Evolutionary conservation across 2,329 filamentous ascomycete genomes (phyloP).

Genomic region (Thelonectria olida): DNA sequence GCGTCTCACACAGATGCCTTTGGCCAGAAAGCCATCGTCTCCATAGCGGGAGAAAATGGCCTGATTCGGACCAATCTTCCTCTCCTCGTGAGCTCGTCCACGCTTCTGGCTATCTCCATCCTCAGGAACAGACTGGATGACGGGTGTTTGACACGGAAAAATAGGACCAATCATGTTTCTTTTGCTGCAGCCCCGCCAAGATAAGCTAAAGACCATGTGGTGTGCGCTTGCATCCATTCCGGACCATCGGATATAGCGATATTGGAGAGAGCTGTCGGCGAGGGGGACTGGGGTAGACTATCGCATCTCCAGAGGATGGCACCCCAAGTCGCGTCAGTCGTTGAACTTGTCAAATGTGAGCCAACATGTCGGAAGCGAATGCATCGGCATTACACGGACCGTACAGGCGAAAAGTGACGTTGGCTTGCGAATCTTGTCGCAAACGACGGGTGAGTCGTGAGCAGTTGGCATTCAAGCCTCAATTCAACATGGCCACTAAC

Average conservation of each 20-base stretch:
- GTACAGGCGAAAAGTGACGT: slow-evolving; percentile 19
- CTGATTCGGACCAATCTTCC: neutral
- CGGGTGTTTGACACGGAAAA: slow-evolving; percentile 6
- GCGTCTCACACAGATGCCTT: no score
- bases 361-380: slow-evolving; percentile 12
- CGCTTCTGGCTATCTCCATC: neutral
- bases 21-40: no score
- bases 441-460: slow-evolving; percentile 17
- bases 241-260: slow-evolving; percentile 9
- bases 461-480: neutral
- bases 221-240: no score
- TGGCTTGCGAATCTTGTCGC: slow-evolving; percentile 21
- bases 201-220: neutral
- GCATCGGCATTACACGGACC: slow-evolving; percentile 10
- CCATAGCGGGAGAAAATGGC: no score
- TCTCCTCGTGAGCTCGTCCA: neutral
- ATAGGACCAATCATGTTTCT: slow-evolving; percentile 5
- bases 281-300: neutral
- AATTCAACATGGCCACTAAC: neutral
- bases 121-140: neutral
- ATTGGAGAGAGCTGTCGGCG: neutral
- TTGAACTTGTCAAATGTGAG: neutral
- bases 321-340: no score
- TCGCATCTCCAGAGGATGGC: neutral
- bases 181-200: neutral